Percentiles rank a stretch among this genome's conserved stretches.
Conservation (phyloP, 208 protist genomes). For the Trypanosomatidae sp. region DNA sequence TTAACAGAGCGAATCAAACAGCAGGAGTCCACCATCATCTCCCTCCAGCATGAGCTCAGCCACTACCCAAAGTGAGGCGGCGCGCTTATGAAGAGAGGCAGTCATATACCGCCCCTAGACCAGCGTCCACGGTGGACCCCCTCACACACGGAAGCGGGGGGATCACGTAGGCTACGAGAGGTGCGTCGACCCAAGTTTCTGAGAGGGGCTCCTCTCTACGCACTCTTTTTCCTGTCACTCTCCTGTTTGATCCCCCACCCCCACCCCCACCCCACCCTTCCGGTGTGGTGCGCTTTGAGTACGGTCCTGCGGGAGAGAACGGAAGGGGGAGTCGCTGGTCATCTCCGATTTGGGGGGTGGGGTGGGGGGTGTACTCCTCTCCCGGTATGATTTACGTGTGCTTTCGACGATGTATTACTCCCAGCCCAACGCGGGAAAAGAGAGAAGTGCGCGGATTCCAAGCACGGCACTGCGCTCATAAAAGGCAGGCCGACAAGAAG, state of each 20-base stretch:
- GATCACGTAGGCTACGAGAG: not conserved
- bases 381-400: not conserved
- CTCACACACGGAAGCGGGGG: not conserved
- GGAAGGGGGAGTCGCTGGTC: not conserved
- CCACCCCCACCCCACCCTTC: not conserved
- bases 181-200: not conserved
- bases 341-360: not conserved
- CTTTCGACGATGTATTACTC: not conserved
- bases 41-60: conserved; percentile 61
- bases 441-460: not conserved
- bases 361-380: not conserved
- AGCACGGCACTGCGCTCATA: not conserved
- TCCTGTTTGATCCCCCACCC: not conserved
- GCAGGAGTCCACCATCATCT: conserved; percentile 58
- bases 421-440: not conserved
- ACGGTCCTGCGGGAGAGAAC: not conserved
- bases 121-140: not conserved
- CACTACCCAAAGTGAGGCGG: conserved; percentile 47
- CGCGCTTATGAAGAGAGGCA: not conserved
- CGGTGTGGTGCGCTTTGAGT: not conserved
- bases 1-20: conserved; percentile 52
- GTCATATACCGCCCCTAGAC: not conserved
- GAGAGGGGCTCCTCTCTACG: not conserved
- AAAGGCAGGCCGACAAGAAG: not conserved
- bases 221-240: not conserved